phyloP scores from a whole-genome alignment of 2,329 filamentous ascomycete species.

The Pseudogymnoascus sp. region DNA sequence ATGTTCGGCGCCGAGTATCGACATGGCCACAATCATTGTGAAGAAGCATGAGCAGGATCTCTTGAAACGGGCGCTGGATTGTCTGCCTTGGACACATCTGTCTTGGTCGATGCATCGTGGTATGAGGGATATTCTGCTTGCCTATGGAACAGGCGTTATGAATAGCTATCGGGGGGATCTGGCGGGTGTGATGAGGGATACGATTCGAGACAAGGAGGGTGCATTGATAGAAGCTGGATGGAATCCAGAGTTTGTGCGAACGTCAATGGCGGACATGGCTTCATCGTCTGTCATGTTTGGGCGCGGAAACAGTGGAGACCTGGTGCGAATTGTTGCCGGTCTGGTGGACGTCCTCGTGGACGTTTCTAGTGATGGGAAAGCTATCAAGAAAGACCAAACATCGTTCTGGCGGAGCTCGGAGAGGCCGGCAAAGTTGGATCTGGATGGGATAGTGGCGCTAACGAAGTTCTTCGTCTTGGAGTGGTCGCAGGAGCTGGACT shows the following conservation, averaged over 20 bases:
- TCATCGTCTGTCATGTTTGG: slow-evolving; percentile 25
- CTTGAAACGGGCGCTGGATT: slow-evolving; percentile 24
- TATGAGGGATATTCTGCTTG: slow-evolving; percentile 26
- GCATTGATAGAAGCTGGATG: slow-evolving; percentile 23
- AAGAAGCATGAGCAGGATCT: slow-evolving; percentile 18
- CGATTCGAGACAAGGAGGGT: slow-evolving; percentile 12
- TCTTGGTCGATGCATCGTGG: slow-evolving; percentile 31
- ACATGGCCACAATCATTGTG: slow-evolving; percentile 16
- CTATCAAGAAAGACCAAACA: slow-evolving; percentile 11
- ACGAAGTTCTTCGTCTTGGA: slow-evolving; percentile 30
- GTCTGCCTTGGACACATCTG: slow-evolving; percentile 28
- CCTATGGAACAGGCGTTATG: slow-evolving; percentile 24
- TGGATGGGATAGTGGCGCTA: slow-evolving; percentile 24
- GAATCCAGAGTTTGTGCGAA: slow-evolving; percentile 23
- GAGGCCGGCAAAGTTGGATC: slow-evolving; percentile 15
- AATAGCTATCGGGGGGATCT: slow-evolving; percentile 21
- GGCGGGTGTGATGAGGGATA: slow-evolving; percentile 15
- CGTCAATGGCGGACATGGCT: slow-evolving; percentile 26
- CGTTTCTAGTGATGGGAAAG: slow-evolving; percentile 10
- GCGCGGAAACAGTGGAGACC: slow-evolving; percentile 27
- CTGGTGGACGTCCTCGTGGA: slow-evolving; percentile 15
- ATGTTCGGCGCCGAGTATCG: slow-evolving; percentile 14
- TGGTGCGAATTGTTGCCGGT: slow-evolving; percentile 27
- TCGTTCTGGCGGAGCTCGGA: slow-evolving; percentile 1
- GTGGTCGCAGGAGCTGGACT: slow-evolving; percentile 31